These are phyloP conservation scores for Antarctomyces pellizariae DNA, from an alignment of 495 filamentous ascomycete species.

Conservation along the genomic window DNA sequence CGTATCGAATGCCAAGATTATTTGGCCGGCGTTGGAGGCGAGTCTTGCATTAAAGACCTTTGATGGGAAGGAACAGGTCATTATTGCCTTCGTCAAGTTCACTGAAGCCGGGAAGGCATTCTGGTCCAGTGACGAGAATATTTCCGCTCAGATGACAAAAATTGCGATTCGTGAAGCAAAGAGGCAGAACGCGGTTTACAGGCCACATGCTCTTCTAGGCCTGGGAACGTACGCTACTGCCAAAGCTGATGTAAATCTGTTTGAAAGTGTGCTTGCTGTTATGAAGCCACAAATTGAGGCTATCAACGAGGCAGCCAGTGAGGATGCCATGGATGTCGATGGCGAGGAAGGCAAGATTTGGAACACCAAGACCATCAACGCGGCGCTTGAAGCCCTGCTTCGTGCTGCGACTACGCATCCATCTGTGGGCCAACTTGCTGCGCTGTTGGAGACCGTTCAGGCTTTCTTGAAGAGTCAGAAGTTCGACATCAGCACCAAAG, in stretches of 20 bases:
- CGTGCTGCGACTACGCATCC: constrained; percentile 9
- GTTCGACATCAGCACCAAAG: constrained; percentile 6
- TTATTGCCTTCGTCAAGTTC: constrained; percentile 68
- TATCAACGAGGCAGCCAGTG: constrained; percentile 38
- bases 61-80: constrained; percentile 73
- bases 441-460: constrained; percentile 5
- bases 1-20: constrained; percentile 26
- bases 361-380: constrained; percentile 9
- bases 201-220: constrained; percentile 45
- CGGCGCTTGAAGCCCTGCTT: constrained; percentile 9
- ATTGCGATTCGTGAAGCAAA: constrained; percentile 74
- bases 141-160: constrained; percentile 22
- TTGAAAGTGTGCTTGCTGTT: constrained; percentile 38
- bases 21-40: constrained; percentile 70
- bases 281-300: constrained; percentile 32
- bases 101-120: constrained; percentile 32
- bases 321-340: constrained; percentile 27
- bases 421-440: constrained; percentile 6
- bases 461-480: constrained; percentile 6
- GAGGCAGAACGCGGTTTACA: constrained; percentile 62
- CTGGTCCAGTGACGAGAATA: constrained; percentile 27
- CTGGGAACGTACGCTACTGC: constrained; percentile 46
- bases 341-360: constrained; percentile 16
- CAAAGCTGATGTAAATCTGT: constrained; percentile 41
- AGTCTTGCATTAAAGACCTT: constrained; percentile 74